Percentiles rank a stretch among this genome's conserved stretches.
phyloP scores from a whole-genome alignment of 2,329 filamentous ascomycete species.

The Colletotrichum viniferum region DNA sequence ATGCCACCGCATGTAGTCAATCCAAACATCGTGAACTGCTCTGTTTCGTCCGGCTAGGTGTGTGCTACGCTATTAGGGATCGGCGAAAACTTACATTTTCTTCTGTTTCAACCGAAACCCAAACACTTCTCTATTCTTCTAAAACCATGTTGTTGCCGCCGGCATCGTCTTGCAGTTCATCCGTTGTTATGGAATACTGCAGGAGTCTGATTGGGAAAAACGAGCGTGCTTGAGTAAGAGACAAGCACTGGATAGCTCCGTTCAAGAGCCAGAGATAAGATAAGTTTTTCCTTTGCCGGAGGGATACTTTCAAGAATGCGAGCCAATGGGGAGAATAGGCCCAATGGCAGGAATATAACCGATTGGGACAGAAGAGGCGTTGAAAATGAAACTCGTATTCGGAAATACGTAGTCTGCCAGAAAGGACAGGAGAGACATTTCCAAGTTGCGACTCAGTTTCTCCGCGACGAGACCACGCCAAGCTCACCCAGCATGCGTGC shows the following conservation, averaged over 20 bases:
- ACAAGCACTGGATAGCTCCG: background rate
- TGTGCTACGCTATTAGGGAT: background rate
- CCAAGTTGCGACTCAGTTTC: background rate
- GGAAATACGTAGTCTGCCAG: background rate
- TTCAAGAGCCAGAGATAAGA: background rate
- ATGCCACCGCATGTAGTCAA: background rate
- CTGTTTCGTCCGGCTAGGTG: background rate
- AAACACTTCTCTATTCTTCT: fast-evolving
- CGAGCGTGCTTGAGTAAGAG: background rate
- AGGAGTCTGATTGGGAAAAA: fast-evolving
- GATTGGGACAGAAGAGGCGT: background rate
- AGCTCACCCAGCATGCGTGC: background rate
- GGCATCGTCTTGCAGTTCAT: background rate
- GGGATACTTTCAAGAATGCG: background rate
- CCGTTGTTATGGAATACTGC: background rate
- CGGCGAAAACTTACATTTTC: background rate
- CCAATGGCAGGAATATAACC: background rate
- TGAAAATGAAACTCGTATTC: background rate
- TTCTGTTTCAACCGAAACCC: background rate
- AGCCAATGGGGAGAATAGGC: background rate
- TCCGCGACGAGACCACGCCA: background rate
- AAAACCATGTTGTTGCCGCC: background rate
- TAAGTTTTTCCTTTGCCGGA: background rate
- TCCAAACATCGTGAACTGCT: background rate
- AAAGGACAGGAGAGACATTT: background rate